phyloP scores from a whole-genome alignment of 352 stramenopile genomes.

The Phytophthora lateralis region DNA sequence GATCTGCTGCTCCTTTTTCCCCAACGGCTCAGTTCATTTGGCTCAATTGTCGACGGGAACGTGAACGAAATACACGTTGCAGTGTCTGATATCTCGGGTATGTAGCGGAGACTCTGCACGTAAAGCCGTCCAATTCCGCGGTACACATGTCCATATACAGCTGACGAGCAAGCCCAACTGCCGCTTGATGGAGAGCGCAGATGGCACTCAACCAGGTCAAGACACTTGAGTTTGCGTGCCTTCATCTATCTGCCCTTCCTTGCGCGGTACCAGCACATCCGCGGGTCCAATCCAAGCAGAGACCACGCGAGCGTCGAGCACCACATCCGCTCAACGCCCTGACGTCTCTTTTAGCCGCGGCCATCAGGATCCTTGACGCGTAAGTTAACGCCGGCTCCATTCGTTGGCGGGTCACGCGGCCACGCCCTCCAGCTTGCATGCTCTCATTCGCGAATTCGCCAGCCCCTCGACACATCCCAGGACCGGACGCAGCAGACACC shows the following conservation, averaged over 20 bases:
- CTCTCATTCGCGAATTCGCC: slow-evolving; percentile 28
- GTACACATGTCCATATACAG: too few species aligned
- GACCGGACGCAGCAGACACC: slow-evolving; percentile 13
- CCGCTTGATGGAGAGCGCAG: not conserved
- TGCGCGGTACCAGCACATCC: slow-evolving; percentile 15
- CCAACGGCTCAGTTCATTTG: too few species aligned
- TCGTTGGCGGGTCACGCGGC: slow-evolving; percentile 9
- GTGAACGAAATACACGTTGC: too few species aligned
- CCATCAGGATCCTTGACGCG: slow-evolving; percentile 6
- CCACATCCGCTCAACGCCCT: not conserved
- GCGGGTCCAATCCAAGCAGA: slow-evolving; percentile 28
- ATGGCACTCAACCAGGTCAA: not conserved
- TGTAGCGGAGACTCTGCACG: not conserved
- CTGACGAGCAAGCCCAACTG: not conserved
- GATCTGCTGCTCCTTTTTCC: too few species aligned
- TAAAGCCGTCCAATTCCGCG: not conserved
- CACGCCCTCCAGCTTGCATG: not conserved
- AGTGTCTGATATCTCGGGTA: too few species aligned
- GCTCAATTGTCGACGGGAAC: not conserved
- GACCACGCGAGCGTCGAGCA: not conserved
- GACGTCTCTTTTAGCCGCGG: slow-evolving; percentile 28
- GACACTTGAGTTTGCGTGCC: not conserved
- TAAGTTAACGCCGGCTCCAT: slow-evolving; percentile 8
- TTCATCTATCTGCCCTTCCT: slow-evolving; percentile 19
- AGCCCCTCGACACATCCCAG: slow-evolving; percentile 3